Percentiles rank a stretch among this genome's conserved stretches.
Evolutionary conservation across 352 stramenopile genomes (phyloP).

Genomic region (Pythium volutum): DNA sequence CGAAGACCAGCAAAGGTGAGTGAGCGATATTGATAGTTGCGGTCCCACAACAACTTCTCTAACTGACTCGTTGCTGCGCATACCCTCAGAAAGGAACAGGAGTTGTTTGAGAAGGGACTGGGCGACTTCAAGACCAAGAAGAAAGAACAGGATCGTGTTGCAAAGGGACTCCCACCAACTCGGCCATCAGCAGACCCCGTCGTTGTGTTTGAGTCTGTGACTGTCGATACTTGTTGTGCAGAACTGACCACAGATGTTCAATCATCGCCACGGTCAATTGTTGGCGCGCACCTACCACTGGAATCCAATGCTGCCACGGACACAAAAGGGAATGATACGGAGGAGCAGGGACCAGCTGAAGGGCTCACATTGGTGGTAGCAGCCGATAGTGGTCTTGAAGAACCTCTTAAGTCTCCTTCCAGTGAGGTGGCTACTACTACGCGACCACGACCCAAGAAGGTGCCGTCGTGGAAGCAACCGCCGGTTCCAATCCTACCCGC

Average conservation of each 20-base stretch:
- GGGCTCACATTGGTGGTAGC: not conserved
- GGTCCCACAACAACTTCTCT: not conserved
- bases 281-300: not conserved
- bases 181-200: not conserved
- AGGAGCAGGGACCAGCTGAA: not conserved
- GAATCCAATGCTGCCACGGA: not conserved
- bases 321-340: not conserved
- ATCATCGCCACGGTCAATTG: not conserved
- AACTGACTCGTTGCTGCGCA: not conserved
- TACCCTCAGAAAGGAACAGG: constrained; percentile 39
- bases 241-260: not conserved
- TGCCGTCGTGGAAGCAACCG: constrained; percentile 52
- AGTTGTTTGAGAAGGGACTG: constrained; percentile 50
- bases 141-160: constrained; percentile 54
- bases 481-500: constrained; percentile 52
- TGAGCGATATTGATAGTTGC: too few relatives aligned
- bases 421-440: not conserved
- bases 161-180: constrained; percentile 39
- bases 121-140: constrained; percentile 54
- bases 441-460: constrained; percentile 24
- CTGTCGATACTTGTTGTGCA: not conserved
- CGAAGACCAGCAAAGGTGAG: constrained; percentile 47
- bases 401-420: not conserved
- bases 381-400: not conserved
- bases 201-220: not conserved